These are phyloP conservation scores for Colletotrichum sp. DNA, from an alignment of 2,329 filamentous ascomycete species.

Conservation along the genomic window DNA sequence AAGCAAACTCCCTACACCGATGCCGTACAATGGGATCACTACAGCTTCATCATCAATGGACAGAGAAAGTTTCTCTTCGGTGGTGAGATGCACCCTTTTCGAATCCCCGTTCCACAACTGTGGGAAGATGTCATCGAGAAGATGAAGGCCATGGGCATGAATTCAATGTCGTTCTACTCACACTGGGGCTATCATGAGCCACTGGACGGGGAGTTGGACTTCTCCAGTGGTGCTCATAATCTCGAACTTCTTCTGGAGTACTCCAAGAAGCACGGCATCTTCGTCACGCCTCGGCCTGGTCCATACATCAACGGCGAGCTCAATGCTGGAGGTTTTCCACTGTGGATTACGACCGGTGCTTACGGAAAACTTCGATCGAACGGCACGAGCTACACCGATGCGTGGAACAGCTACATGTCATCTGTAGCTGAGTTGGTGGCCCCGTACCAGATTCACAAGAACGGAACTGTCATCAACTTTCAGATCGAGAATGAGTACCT, in stretches of 20 bases:
- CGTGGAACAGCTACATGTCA: slow-evolving; percentile 34
- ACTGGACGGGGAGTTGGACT: background rate
- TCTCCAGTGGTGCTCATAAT: background rate
- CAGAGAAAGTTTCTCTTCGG: background rate
- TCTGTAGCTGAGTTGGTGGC: slow-evolving; percentile 60
- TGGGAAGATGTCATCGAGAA: background rate
- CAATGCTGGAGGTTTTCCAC: slow-evolving; percentile 74
- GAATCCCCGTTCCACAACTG: background rate
- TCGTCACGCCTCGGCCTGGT: slow-evolving; percentile 68
- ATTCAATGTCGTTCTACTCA: background rate
- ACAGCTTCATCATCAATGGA: background rate
- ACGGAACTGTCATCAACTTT: slow-evolving; percentile 71
- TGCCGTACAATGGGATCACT: background rate
- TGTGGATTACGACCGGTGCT: slow-evolving; percentile 56
- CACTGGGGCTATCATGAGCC: background rate
- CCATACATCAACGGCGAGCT: slow-evolving; percentile 75
- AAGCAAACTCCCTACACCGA: background rate
- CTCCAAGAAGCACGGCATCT: slow-evolving; percentile 69
- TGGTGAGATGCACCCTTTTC: background rate
- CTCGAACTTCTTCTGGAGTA: slow-evolving; percentile 57
- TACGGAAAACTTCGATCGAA: background rate
- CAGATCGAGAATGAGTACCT: slow-evolving; percentile 75
- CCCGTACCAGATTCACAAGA: slow-evolving; percentile 70
- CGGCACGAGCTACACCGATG: slow-evolving; percentile 20
- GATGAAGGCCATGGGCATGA: background rate